phyloP scores from a whole-genome alignment of 768 basidiomycete genomes.

The Hericium erinaceus region DNA sequence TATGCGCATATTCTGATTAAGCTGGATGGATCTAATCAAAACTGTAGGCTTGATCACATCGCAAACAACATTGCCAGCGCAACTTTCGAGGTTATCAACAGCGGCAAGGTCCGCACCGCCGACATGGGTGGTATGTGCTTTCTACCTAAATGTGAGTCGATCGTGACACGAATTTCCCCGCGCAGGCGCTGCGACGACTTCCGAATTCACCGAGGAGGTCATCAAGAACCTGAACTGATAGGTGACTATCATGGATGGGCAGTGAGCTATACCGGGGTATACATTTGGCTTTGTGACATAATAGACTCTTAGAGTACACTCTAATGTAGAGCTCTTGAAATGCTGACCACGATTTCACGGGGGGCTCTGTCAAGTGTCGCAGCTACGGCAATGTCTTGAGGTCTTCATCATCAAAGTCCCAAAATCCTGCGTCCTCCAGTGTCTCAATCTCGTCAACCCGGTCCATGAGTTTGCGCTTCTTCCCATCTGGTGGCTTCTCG shows the following conservation, averaged over 20 bases:
- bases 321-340: slow-evolving; percentile 10
- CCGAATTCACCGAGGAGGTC: slow-evolving; percentile 89
- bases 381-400: slow-evolving; percentile 7
- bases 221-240: slow-evolving; percentile 60
- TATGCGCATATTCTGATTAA: slow-evolving; percentile 1
- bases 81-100: slow-evolving; percentile 87
- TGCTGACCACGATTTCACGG: not conserved
- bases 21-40: slow-evolving; percentile 1
- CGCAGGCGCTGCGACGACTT: slow-evolving; percentile 79
- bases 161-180: slow-evolving; percentile 9
- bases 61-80: slow-evolving; percentile 91
- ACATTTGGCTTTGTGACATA: not conserved
- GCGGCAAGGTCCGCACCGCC: slow-evolving; percentile 80
- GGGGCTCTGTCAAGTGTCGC: not conserved
- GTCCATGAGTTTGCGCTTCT: not conserved
- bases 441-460: too few relatives aligned
- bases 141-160: not conserved
- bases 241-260: not conserved
- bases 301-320: slow-evolving; percentile 4
- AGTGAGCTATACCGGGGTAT: not conserved
- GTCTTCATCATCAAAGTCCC: slow-evolving; percentile 31
- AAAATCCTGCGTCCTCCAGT: slow-evolving; percentile 31
- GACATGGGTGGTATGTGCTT: slow-evolving; percentile 82
- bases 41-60: slow-evolving; percentile 70
- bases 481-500: not conserved